Conservation (phyloP, 345 rosid species). For the Xanthoceras sorbifolium region DNA sequence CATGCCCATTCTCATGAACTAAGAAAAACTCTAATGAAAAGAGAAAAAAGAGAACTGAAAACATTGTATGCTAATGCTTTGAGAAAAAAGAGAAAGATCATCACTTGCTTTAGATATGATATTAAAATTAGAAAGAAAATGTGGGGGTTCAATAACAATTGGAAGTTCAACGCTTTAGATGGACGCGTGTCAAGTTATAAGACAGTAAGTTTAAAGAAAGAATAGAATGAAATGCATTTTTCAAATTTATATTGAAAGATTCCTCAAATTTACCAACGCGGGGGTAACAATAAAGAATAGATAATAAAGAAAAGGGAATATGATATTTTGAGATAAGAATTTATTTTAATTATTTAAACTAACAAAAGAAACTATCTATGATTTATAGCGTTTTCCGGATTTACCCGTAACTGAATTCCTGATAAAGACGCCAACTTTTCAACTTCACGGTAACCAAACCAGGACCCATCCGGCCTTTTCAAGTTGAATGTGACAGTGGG, state of each 20-base stretch:
- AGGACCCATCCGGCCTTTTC: conserved; percentile 88
- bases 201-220: not conserved
- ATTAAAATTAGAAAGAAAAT: not conserved
- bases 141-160: not conserved
- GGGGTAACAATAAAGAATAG: not conserved
- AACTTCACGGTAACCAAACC: conserved; percentile 95
- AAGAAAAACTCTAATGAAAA: not conserved
- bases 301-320: not conserved
- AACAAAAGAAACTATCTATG: not conserved
- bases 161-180: not conserved
- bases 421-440: conserved; percentile 94
- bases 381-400: conserved; percentile 18
- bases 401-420: conserved; percentile 95
- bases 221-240: not conserved
- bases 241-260: not conserved
- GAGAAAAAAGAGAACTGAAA: not conserved
- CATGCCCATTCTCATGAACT: not conserved
- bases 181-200: not conserved
- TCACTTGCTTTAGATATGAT: not conserved
- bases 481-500: conserved; percentile 79
- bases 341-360: not conserved
- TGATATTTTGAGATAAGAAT: not conserved
- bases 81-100: not conserved
- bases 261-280: not conserved
- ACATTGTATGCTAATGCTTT: not conserved